Evolutionary conservation across 169 alveolate species (phyloP).

Genomic region (Pseudocohnilembus persalinus): DNA sequence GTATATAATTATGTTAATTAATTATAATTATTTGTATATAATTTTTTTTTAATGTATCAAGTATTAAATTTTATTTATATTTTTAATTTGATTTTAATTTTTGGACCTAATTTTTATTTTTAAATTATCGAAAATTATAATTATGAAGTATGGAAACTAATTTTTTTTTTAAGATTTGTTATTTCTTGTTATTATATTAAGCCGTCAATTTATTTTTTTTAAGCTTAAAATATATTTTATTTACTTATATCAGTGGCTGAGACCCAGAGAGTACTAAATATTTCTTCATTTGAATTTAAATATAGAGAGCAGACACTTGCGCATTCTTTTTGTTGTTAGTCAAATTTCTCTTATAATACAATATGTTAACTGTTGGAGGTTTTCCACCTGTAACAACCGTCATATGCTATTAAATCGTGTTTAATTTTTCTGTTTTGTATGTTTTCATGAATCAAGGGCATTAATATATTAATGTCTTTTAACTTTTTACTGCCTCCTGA

Average conservation of each 20-base stretch:
- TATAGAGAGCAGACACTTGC: conserved; percentile 22
- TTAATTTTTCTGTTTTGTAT: conserved; percentile 11
- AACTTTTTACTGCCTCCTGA: conserved; percentile 4
- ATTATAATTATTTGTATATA: too few species aligned
- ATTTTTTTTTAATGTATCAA: background rate
- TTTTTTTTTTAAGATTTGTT: background rate
- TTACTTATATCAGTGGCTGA: conserved; percentile 50
- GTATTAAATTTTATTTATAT: background rate
- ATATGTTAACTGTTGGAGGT: conserved; percentile 5
- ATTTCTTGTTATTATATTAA: background rate
- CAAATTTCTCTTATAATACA: background rate
- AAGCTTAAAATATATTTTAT: too few species aligned
- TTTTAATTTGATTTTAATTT: background rate
- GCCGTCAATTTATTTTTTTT: background rate
- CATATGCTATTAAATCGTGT: conserved; percentile 1
- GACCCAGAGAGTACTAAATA: conserved; percentile 50
- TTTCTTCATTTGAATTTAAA: conserved; percentile 11
- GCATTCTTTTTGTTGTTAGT: conserved; percentile 28
- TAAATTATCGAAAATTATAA: background rate
- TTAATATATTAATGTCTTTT: conserved; percentile 6
- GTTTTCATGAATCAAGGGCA: conserved; percentile 5
- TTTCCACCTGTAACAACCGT: conserved; percentile 21
- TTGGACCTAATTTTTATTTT: background rate
- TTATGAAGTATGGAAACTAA: background rate
- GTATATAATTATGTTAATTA: too few species aligned